Percentiles rank a stretch among this genome's conserved stretches.
Conservation (phyloP, 768 basidiomycete species). For the Termitomyces sp. region DNA sequence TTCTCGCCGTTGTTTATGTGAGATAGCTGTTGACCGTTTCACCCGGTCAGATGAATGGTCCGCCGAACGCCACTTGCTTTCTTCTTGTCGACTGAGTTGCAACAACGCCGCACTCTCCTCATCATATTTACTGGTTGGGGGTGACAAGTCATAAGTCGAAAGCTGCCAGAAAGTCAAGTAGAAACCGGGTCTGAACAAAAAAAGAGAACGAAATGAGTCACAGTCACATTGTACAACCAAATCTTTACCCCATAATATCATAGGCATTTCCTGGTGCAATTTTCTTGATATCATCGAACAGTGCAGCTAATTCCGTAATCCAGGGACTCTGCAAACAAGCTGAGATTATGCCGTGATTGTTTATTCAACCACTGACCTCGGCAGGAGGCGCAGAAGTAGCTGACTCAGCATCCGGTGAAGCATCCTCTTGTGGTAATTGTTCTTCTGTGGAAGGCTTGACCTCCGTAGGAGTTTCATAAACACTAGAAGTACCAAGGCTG, state of each 20-base stretch:
- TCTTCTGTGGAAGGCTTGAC: constrained; percentile 23
- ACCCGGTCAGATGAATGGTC: constrained; percentile 67
- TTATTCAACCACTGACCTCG: constrained; percentile 30
- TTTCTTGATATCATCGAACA: constrained; percentile 74
- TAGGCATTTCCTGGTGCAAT: constrained; percentile 63
- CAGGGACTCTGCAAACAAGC: constrained; percentile 57
- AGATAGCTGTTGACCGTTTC: constrained; percentile 49
- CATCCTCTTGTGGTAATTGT: constrained; percentile 32
- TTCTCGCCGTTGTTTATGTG: constrained; percentile 60
- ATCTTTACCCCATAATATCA: constrained; percentile 66
- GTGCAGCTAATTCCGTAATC: constrained; percentile 65
- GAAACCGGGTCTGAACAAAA: constrained; percentile 68
- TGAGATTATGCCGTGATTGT: neutral
- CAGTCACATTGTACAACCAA: neutral
- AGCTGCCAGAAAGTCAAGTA: constrained; percentile 98
- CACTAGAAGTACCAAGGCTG: constrained; percentile 25
- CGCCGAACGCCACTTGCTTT: constrained; percentile 54
- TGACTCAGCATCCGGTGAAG: constrained; percentile 48
- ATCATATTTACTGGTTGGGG: constrained; percentile 74
- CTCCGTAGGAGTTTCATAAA: constrained; percentile 21
- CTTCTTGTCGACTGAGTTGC: constrained; percentile 63
- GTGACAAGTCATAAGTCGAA: constrained; percentile 82
- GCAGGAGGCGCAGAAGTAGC: constrained; percentile 23
- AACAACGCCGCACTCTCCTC: constrained; percentile 64
- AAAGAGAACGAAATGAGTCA: constrained; percentile 4